Percentiles rank a stretch among this genome's conserved stretches.
phyloP scores from a whole-genome alignment of 2,329 filamentous ascomycete species.

The Colletotrichum australisinense region DNA sequence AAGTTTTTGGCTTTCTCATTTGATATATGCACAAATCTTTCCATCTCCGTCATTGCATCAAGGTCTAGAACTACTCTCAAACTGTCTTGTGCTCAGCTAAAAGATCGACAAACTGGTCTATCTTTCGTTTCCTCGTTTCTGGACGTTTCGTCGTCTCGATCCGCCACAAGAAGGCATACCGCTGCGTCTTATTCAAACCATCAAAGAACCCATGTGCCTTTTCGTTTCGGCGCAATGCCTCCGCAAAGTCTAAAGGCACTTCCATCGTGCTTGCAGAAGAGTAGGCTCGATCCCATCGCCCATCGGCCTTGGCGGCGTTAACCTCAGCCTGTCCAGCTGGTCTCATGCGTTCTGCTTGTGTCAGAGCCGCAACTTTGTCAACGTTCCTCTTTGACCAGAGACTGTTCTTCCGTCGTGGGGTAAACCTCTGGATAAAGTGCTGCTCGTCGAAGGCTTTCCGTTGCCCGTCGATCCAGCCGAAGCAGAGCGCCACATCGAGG shows the following conservation, averaged over 20 bases:
- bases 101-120: constrained; percentile 53
- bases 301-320: constrained; percentile 66
- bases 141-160: constrained; percentile 54
- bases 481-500: constrained; percentile 67
- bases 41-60: not conserved
- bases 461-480: constrained; percentile 73
- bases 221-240: constrained; percentile 50
- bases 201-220: constrained; percentile 54
- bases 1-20: too few species aligned
- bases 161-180: constrained; percentile 58
- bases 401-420: constrained; percentile 65
- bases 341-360: constrained; percentile 59
- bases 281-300: constrained; percentile 69
- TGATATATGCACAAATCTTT: not conserved
- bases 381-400: constrained; percentile 72
- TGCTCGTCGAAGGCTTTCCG: constrained; percentile 54
- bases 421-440: constrained; percentile 67
- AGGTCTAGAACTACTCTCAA: constrained; percentile 4
- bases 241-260: constrained; percentile 61
- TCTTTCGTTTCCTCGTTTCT: constrained; percentile 50
- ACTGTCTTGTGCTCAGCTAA: constrained; percentile 49
- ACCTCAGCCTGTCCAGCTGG: constrained; percentile 60
- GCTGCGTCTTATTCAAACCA: constrained; percentile 54
- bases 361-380: constrained; percentile 57
- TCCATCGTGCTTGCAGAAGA: constrained; percentile 58